Evolutionary conservation across 306 rosid genomes (phyloP), one percentile per base, ranked within the genome.

Genomic region (Prosopis cineraria): DNA sequence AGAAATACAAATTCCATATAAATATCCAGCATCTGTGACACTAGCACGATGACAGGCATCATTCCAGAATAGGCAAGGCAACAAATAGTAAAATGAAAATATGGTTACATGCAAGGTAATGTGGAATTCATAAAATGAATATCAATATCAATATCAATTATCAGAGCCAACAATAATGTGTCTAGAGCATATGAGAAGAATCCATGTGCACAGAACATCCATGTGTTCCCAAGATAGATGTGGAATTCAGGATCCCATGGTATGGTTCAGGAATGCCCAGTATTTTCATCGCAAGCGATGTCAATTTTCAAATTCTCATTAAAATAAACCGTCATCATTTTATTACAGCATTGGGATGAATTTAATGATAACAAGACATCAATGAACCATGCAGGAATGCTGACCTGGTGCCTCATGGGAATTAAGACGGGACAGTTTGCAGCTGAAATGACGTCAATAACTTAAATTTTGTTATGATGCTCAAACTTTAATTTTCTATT

Each of bases 31-130:
- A 14, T 50, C 58, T 68, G 72, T 39, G 44, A 80, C 24, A 70
- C 74, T 37, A 69, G 55, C 39, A 74, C 24, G 37, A 45, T 20
- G 33, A 50, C 9, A 73, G 73, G 76, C 69, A 78, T 36, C 13
- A 47, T 78, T 78, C 68, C 74, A 63, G 41, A 75, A 44, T 30
- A 47, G 66, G 33, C 69, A 78, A 75, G 65, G 19, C 66, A 66
- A 19, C 47, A 39, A 0, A 3, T 14, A 78, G 82, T 75, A 75
- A 24, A 33, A 71, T 52, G 31, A 37, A n/a, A 65, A 37, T 4
- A 39, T 70, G 60, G 55, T 37, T 33, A 58, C 55, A 39, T 52
- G 48, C 68, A n/a, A n/a, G n/a, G n/a, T n/a, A n/a, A n/a, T n/a
- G n/a, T n/a, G n/a, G n/a, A n/a, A n/a, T n/a, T n/a, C n/a, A n/a